Percentiles rank a stretch among this genome's conserved stretches.
These are phyloP conservation scores for Tulasnella sp. DNA, from an alignment of 768 basidiomycete genomes.

Conservation along the genomic window DNA sequence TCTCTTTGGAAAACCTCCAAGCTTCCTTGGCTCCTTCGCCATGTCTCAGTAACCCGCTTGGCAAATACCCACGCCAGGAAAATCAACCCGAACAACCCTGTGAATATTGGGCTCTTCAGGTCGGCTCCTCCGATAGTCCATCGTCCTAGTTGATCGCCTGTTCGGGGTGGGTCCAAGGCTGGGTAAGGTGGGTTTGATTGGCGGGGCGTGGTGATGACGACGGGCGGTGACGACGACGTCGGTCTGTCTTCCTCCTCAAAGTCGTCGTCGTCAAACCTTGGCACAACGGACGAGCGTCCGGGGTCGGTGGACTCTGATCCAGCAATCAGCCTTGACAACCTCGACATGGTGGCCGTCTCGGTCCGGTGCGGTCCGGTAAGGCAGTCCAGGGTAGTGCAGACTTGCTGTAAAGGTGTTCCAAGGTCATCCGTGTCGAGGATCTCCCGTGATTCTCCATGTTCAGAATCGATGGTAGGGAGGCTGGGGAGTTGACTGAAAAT, in stretches of 20 bases:
- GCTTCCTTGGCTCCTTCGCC: not conserved
- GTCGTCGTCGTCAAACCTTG: not conserved
- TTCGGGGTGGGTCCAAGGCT: slow-evolving; percentile 2
- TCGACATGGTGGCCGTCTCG: slow-evolving; percentile 11
- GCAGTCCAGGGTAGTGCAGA: slow-evolving; percentile 22
- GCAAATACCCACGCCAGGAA: slow-evolving; percentile 14
- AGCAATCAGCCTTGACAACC: slow-evolving; percentile 17
- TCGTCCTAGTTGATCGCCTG: not conserved
- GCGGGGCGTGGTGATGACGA: not conserved
- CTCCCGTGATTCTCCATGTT: not conserved
- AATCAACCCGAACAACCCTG: not conserved
- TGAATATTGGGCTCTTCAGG: slow-evolving; percentile 12
- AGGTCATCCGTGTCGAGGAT: not conserved
- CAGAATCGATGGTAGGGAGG: slow-evolving; percentile 7
- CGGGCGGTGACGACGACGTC: slow-evolving; percentile 14
- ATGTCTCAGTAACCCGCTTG: not conserved
- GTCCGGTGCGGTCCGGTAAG: slow-evolving; percentile 24
- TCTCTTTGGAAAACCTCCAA: not conserved
- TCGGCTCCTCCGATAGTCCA: slow-evolving; percentile 12
- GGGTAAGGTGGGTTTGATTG: not conserved
- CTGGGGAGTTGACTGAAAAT: slow-evolving; percentile 33
- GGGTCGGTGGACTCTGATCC: not conserved
- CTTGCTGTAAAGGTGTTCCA: not conserved
- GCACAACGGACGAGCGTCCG: not conserved
- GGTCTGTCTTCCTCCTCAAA: not conserved